Percentiles rank a stretch among this genome's conserved stretches.
Evolutionary conservation across 164 flowering plant species (phyloP).

Genomic region (Piper betle): DNA sequence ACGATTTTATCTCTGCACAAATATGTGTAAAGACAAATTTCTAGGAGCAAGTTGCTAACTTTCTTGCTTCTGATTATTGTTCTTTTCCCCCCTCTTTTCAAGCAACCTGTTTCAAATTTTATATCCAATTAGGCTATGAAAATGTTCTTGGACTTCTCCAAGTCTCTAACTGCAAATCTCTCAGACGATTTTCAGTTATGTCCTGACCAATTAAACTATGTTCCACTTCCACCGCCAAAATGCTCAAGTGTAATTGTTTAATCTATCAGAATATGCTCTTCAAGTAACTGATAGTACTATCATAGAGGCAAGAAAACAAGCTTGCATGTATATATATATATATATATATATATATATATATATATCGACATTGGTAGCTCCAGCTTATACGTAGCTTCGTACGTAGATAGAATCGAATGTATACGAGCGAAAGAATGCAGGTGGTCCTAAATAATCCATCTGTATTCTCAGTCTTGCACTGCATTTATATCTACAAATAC

Average conservation of each 20-base stretch:
- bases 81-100: not conserved
- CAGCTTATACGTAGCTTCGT: not conserved
- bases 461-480: not conserved
- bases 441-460: not conserved
- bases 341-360: too few species aligned
- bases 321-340: too few species aligned
- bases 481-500: not conserved
- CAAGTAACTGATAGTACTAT: not conserved
- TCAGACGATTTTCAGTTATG: conserved; percentile 6
- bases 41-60: conserved; percentile 7
- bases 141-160: not conserved
- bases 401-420: not conserved
- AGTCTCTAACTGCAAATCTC: conserved; percentile 6
- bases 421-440: not conserved
- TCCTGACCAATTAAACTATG: not conserved
- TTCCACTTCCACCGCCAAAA: not conserved
- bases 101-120: not conserved
- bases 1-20: not conserved
- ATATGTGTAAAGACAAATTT: conserved; percentile 1
- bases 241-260: not conserved
- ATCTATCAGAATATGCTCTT: not conserved
- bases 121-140: not conserved
- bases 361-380: too few species aligned
- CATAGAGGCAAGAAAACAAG: too few species aligned
- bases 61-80: conserved; percentile 9